Base-by-base conservation (phyloP, 495 filamentous ascomycete species). In the Umbilicaria muhlenbergii region DNA sequence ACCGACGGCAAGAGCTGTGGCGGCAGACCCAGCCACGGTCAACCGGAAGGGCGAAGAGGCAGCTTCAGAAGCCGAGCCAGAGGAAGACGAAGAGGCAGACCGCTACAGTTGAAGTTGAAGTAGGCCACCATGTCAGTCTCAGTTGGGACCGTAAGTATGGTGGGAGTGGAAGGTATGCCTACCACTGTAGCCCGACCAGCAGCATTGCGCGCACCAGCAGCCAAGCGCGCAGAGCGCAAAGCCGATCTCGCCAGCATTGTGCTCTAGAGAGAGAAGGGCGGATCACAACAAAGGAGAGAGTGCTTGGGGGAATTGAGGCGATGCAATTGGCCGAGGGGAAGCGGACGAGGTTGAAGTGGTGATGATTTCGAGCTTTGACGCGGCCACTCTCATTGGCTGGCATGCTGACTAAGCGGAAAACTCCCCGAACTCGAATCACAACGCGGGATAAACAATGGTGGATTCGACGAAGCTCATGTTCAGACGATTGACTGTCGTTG, bases 161-260 rank as follows among this genome's bases (percentile, higher is more conserved):
- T 34, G 41, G n/a, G n/a, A n/a, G 19, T 46, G 36, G 15, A 49
- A 46, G 54, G 55, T 45, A 7, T 48, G 52, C 63, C 53, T 70
- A 74, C 70, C 57, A 63, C 66, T 53, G 66, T 63, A 36, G 62
- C 58, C 59, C 65, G 68, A 55, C 63, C 63, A 54, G 71, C 55
- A 45, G 64, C 59, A 57, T 67, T 63, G 54, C 67, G 62, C 51
- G 64, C 78, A 62, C 77, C 68, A 66, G 78, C 81, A 67, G 82
- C 67, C 54, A 77, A 69, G 73, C 85, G 84, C 73, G 77, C 72
- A 59, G 79, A 71, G 65, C 85, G 84, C 70, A 87, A 67, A 60
- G 72, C 74, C 61, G 84, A 82, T 68, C 85, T 78, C 67, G 81
- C 81, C 75, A 93, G 71, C 87, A 94, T 94, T 58, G 57, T 77